Conservation (phyloP, 2,329 filamentous ascomycete genomes). For the Ambrosiella beaveri region DNA sequence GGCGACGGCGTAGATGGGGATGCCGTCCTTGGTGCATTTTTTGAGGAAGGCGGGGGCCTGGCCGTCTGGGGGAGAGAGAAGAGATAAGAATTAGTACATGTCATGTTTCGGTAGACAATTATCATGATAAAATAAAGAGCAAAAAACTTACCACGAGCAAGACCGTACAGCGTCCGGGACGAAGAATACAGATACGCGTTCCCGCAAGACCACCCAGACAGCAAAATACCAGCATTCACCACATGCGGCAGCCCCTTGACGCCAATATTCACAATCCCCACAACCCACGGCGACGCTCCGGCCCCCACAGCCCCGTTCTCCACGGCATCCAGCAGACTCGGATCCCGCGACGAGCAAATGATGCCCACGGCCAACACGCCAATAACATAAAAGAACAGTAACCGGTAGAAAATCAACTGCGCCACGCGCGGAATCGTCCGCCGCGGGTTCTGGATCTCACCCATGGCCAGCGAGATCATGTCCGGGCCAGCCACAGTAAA, state of each 20-base stretch:
- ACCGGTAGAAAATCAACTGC: constrained; percentile 56
- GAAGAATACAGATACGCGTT: constrained; percentile 36
- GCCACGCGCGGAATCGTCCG: constrained; percentile 49
- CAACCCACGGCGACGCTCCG: constrained; percentile 39
- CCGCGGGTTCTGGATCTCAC: constrained; percentile 48
- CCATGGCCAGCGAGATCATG: constrained; percentile 39
- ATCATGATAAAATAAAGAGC: neutral
- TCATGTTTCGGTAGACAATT: neutral
- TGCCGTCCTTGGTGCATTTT: constrained; percentile 41
- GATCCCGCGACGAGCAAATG: constrained; percentile 36
- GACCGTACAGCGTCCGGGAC: constrained; percentile 31
- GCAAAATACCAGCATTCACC: constrained; percentile 29
- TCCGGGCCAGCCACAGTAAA: constrained; percentile 54
- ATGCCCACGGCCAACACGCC: constrained; percentile 39
- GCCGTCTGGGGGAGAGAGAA: constrained; percentile 20
- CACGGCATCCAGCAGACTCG: constrained; percentile 24
- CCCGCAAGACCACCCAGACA: constrained; percentile 28
- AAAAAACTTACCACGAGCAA: constrained; percentile 22
- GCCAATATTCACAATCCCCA: constrained; percentile 39
- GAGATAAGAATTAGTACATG: constrained; percentile 14
- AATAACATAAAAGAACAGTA: constrained; percentile 57
- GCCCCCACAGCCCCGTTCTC: constrained; percentile 34
- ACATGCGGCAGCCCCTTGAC: constrained; percentile 45
- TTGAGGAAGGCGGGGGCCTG: constrained; percentile 35
- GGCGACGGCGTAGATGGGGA: constrained; percentile 40